Evolutionary conservation across 2,329 filamentous ascomycete species (phyloP).

Genomic region (Colletotrichum neosansevieriae): DNA sequence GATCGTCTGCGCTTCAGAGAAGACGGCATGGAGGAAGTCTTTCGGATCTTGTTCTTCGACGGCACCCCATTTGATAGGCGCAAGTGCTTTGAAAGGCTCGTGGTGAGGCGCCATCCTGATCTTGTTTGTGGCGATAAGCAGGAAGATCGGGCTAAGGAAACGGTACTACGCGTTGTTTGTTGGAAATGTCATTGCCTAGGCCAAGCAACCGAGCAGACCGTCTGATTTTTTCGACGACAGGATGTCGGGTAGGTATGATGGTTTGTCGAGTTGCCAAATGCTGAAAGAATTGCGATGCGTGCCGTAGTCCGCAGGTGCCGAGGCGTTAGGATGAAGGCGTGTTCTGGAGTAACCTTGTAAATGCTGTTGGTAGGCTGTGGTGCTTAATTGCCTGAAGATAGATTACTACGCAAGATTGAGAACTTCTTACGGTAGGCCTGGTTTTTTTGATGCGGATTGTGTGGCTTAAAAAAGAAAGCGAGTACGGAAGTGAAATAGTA

Average conservation of each 20-base stretch:
- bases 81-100: constrained; percentile 68
- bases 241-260: background rate
- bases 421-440: background rate
- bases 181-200: constrained; percentile 34
- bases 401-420: constrained; percentile 20
- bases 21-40: constrained; percentile 68
- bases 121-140: constrained; percentile 1
- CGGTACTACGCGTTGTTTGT: constrained; percentile 5
- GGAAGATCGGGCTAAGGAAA: background rate
- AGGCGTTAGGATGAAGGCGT: constrained; percentile 1
- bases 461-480: constrained; percentile 26
- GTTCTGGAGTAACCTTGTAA: constrained; percentile 29
- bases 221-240: background rate
- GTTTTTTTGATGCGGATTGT: background rate
- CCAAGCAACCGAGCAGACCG: constrained; percentile 16
- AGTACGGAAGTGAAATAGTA: background rate
- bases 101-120: constrained; percentile 67
- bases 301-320: constrained; percentile 19
- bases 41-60: constrained; percentile 61
- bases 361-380: constrained; percentile 18
- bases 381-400: constrained; percentile 13
- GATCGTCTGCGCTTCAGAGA: constrained; percentile 76
- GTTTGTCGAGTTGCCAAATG: background rate
- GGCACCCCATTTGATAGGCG: constrained; percentile 65
- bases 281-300: background rate